A percentile compares a stretch with the other conserved stretches of the same genome.
phyloP scores from a whole-genome alignment of 345 rosid species.

The Turnera subulata region DNA sequence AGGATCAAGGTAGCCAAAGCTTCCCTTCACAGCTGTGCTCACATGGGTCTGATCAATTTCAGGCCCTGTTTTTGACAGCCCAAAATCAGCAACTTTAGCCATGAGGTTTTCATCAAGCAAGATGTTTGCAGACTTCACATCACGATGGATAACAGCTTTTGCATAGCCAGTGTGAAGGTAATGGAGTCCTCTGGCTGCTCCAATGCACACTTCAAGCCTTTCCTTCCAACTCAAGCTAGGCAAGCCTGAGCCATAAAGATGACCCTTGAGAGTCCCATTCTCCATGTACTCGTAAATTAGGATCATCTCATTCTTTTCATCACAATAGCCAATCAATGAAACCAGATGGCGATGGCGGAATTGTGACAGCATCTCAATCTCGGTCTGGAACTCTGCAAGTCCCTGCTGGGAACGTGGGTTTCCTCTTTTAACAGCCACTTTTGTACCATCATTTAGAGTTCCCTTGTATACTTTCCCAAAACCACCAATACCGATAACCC shows the following conservation, averaged over 20 bases:
- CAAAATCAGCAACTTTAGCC: slow-evolving; percentile 46
- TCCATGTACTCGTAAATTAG: slow-evolving; percentile 35
- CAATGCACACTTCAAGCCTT: slow-evolving; percentile 32
- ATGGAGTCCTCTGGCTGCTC: slow-evolving; percentile 27
- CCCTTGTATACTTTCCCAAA: slow-evolving; percentile 35
- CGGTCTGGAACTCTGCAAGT: slow-evolving; percentile 32
- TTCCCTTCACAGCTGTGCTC: slow-evolving; percentile 94
- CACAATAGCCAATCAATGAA: slow-evolving; percentile 32
- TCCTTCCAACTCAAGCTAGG: slow-evolving; percentile 27
- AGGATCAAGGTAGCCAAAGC: slow-evolving; percentile 88
- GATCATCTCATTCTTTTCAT: slow-evolving; percentile 35
- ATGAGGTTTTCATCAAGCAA: slow-evolving; percentile 25
- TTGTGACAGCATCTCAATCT: slow-evolving; percentile 34
- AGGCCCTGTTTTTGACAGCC: slow-evolving; percentile 86
- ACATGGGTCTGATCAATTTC: slow-evolving; percentile 96
- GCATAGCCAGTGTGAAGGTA: slow-evolving; percentile 29
- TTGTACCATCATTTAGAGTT: slow-evolving; percentile 14
- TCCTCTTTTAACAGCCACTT: slow-evolving; percentile 32
- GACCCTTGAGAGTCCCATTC: slow-evolving; percentile 32
- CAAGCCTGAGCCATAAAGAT: slow-evolving; percentile 24
- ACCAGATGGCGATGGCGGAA: slow-evolving; percentile 35
- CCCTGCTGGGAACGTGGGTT: slow-evolving; percentile 35
- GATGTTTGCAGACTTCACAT: slow-evolving; percentile 31
- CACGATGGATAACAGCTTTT: slow-evolving; percentile 29
- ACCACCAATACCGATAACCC: slow-evolving; percentile 35